Base-by-base conservation (phyloP, 225 moss, liverwort and hornwort species). In the Anthoceros angustus region DNA sequence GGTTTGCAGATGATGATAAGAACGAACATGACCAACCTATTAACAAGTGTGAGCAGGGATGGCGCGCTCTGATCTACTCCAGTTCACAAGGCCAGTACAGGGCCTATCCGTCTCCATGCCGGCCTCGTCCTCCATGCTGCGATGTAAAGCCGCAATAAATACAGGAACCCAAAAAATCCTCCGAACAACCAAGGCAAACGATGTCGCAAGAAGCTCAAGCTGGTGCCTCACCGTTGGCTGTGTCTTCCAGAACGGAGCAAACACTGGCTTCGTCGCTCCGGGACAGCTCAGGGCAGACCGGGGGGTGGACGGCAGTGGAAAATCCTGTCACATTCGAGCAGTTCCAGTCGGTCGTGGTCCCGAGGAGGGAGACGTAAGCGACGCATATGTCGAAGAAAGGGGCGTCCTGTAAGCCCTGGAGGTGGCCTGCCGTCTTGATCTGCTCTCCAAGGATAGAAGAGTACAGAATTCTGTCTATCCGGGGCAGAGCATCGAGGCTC, bases 401-500 rank as follows among this genome's bases (percentile, higher is more conserved):
- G 18, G 2, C 46, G 14, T 12, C 12, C 46, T 48, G 14, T 18
- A 48, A 48, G 46, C 46, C 46, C 18, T 48, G 46, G 18, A 48
- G 12, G 14, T 48, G 1, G 12, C 46, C 46, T 18, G 46, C 46
- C 12, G 46, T 48, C 46, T 48, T 48, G 46, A 48, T 48, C 14
- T 48, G 46, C 14, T 48, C 46, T 12, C 46, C 46, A 1, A 48
- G 2, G 14, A 84, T 12, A 24, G 75, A 76, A 66, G 76, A 66
- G 8, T 81, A 77, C 0, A 81, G 81, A 40, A 95, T 91, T 43
- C 80, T 88, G 62, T 83, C 76, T 42, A 95, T 82, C 40, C 74
- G 2, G 4, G 94, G 94, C 61, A 90, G 73, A 5, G 88, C 91
- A 12, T 42, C 62, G 20, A 81, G 79, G 66, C 90, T 75, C 7